These are phyloP conservation scores for Pichia inconspicua DNA, from an alignment of 1,139 yeast species.

Conservation along the genomic window DNA sequence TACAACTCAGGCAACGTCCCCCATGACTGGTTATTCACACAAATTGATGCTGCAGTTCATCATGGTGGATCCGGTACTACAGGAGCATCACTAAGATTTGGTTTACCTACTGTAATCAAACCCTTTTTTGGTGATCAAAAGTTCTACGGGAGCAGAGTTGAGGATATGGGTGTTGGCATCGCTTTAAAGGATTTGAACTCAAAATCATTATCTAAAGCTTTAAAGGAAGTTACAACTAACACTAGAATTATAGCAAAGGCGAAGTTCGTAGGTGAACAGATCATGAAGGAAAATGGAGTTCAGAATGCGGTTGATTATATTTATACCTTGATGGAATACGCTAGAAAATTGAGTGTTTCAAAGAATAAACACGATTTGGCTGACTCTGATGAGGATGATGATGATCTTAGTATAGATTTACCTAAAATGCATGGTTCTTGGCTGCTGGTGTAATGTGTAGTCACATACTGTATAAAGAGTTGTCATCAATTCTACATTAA, in stretches of 20 bases:
- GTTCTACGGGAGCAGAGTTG: slow-evolving; percentile 79
- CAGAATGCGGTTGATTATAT: slow-evolving; percentile 65
- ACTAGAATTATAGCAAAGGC: slow-evolving; percentile 63
- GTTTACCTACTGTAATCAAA: slow-evolving; percentile 81
- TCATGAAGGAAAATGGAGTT: slow-evolving; percentile 73
- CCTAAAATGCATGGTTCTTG: slow-evolving; percentile 24
- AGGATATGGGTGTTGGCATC: slow-evolving; percentile 85
- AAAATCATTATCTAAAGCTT: slow-evolving; percentile 55
- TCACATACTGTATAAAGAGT: neutral
- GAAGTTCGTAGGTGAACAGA: slow-evolving; percentile 48
- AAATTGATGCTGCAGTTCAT: slow-evolving; percentile 88
- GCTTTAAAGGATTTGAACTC: slow-evolving; percentile 61
- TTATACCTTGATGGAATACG: slow-evolving; percentile 74
- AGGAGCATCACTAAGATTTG: slow-evolving; percentile 82
- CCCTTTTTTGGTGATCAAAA: slow-evolving; percentile 97
- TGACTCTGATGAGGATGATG: slow-evolving; percentile 5
- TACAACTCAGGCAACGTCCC: slow-evolving; percentile 69
- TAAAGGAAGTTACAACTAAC: slow-evolving; percentile 61
- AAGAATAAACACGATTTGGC: slow-evolving; percentile 11
- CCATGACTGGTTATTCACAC: slow-evolving; percentile 91
- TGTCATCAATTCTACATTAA: neutral
- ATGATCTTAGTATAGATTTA: neutral
- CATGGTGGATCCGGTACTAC: slow-evolving; percentile 98
- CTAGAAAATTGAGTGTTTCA: slow-evolving; percentile 40
- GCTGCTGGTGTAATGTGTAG: slow-evolving; percentile 23